Conservation (phyloP, 345 rosid genomes). For the Salix viminalis region DNA sequence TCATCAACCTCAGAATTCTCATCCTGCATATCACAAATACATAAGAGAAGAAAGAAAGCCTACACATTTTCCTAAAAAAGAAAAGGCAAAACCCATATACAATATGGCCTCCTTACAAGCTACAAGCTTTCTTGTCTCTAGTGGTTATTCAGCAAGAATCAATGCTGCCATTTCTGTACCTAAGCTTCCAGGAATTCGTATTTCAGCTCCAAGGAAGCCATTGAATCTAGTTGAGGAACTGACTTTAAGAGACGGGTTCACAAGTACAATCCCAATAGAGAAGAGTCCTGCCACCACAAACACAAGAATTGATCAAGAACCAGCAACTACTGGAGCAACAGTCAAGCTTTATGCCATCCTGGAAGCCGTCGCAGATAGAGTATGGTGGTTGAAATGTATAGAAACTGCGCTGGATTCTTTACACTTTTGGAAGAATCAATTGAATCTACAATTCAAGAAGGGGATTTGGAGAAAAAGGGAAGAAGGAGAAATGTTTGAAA, state of each 20-base stretch:
- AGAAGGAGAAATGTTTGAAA: constrained; percentile 37
- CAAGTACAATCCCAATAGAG: constrained; percentile 2
- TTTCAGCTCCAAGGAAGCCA: constrained; percentile 29
- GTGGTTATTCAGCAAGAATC: constrained; percentile 12
- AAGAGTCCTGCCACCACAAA: neutral
- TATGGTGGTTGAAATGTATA: constrained; percentile 57
- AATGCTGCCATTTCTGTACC: constrained; percentile 44
- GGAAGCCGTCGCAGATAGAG: constrained; percentile 55
- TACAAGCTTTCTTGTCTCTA: constrained; percentile 31
- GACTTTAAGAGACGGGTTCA: constrained; percentile 3
- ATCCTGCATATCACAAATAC: neutral
- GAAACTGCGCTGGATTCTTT: constrained; percentile 44
- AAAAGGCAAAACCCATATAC: neutral
- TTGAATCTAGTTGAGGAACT: neutral
- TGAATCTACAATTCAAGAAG: constrained; percentile 12
- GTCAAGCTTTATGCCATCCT: constrained; percentile 41
- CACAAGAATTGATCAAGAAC: neutral
- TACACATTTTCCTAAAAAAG: no score
- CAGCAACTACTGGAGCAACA: constrained; percentile 12
- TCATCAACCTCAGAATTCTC: neutral
- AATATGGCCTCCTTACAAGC: constrained; percentile 45
- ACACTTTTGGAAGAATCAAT: constrained; percentile 29
- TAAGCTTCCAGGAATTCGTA: constrained; percentile 30
- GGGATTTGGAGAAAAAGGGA: constrained; percentile 25
- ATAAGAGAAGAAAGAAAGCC: neutral